phyloP scores from a whole-genome alignment of 768 basidiomycete species.

The Clitopilus hobsonii region DNA sequence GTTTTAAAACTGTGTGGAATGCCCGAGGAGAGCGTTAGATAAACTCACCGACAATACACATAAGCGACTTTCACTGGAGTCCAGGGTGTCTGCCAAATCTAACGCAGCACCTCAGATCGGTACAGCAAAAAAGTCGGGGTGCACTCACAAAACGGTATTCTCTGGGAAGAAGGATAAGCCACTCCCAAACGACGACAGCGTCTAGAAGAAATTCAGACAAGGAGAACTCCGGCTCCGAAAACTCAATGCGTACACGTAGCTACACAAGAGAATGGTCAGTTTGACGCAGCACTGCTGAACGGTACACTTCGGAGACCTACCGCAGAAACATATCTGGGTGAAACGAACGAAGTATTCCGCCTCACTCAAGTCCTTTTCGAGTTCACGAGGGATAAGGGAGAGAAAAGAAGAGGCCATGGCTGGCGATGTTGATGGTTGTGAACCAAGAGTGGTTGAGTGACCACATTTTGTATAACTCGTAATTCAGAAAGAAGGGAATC shows the following conservation, averaged over 20 bases:
- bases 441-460: constrained; percentile 33
- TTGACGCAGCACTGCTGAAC: no score
- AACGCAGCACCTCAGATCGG: constrained; percentile 11
- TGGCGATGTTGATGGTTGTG: constrained; percentile 28
- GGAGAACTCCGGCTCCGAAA: constrained; percentile 15
- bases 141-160: constrained; percentile 70
- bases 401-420: constrained; percentile 13
- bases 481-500: constrained; percentile 34
- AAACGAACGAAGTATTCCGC: constrained; percentile 78
- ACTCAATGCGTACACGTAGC: constrained; percentile 66
- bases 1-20: no score
- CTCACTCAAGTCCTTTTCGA: constrained; percentile 46
- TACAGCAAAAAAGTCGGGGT: constrained; percentile 13
- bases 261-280: no score
- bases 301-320: constrained; percentile 55
- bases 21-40: constrained; percentile 12
- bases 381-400: constrained; percentile 28
- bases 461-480: not conserved
- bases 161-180: constrained; percentile 72
- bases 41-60: constrained; percentile 73
- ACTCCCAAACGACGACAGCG: constrained; percentile 82
- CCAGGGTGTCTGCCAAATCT: constrained; percentile 85
- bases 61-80: constrained; percentile 81
- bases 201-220: constrained; percentile 40
- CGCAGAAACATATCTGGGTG: constrained; percentile 81